Conservation (phyloP, 78 protist species). For the Dictyostelium capitatum region DNA sequence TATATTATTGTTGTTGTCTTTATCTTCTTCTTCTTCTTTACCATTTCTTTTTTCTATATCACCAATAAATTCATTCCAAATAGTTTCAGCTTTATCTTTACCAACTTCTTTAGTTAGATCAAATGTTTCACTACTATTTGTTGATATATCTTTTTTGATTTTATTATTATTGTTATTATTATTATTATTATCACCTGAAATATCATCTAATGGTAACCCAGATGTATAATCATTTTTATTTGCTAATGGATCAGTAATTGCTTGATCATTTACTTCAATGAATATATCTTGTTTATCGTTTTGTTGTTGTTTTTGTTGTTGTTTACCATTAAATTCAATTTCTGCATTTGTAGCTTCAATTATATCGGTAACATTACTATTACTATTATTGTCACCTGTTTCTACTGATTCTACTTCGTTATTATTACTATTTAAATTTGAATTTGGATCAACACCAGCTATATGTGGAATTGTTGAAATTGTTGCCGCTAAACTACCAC, state of each 20-base stretch:
- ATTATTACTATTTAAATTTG: not conserved
- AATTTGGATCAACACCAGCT: not conserved
- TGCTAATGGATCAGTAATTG: not conserved
- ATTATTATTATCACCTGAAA: not conserved
- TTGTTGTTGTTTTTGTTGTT: not conserved
- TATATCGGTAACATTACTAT: too few species aligned
- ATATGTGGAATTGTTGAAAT: too few species aligned
- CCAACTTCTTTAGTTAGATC: not conserved
- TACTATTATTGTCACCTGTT: too few species aligned
- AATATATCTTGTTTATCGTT: not conserved
- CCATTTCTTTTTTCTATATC: not conserved
- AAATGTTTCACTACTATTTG: not conserved
- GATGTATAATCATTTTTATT: not conserved
- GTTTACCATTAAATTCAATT: not conserved
- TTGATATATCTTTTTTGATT: not conserved
- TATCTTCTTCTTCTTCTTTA: not conserved
- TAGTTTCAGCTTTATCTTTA: not conserved
- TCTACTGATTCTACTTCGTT: not conserved
- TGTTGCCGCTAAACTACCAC: not conserved
- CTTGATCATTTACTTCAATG: not conserved
- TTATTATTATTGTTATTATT: conserved; percentile 2
- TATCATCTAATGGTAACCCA: not conserved
- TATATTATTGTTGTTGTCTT: not conserved
- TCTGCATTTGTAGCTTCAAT: too few species aligned
- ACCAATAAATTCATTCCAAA: not conserved